Evolutionary conservation across 1,284 basidiomycete genomes (phyloP).

Genomic region (Termitomyces sp.): DNA sequence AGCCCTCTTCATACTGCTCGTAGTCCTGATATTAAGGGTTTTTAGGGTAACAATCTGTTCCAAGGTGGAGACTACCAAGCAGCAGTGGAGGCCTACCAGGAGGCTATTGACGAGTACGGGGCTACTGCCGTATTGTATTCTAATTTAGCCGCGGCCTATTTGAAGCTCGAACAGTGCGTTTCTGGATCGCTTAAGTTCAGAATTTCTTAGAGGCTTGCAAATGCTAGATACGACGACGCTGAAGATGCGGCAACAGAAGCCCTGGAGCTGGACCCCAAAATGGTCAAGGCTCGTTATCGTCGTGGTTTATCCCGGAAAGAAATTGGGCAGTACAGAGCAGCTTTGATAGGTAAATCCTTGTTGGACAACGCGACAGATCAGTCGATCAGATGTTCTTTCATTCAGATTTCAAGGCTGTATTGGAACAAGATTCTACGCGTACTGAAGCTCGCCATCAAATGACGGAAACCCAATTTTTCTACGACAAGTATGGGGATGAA

Average conservation of each 20-base stretch:
- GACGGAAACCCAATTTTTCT: slow-evolving; percentile 10
- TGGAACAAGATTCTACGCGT: slow-evolving; percentile 20
- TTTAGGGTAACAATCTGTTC: slow-evolving; percentile 29
- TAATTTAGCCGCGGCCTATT: slow-evolving; percentile 28
- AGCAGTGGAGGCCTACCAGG: slow-evolving; percentile 22
- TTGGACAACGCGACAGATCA: background rate
- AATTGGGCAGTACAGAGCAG: slow-evolving; percentile 18
- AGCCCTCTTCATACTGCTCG: background rate
- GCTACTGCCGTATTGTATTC: slow-evolving; percentile 25
- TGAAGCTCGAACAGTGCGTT: slow-evolving; percentile 28
- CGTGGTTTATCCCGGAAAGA: slow-evolving; percentile 28
- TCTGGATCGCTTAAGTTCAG: background rate
- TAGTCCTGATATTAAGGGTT: background rate
- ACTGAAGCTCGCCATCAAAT: slow-evolving; percentile 21
- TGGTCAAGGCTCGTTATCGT: slow-evolving; percentile 28
- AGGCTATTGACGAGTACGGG: slow-evolving; percentile 22
- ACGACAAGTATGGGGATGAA: slow-evolving; percentile 13
- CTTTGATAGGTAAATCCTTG: slow-evolving; percentile 21
- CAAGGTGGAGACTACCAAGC: slow-evolving; percentile 24
- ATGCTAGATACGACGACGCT: slow-evolving; percentile 24
- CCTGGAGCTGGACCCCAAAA: slow-evolving; percentile 25
- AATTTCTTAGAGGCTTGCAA: background rate
- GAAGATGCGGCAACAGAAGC: slow-evolving; percentile 25
- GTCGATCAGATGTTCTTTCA: background rate
- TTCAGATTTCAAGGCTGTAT: slow-evolving; percentile 23